These are phyloP conservation scores for Arthrobotrys sinensis DNA, from an alignment of 2,329 filamentous ascomycete species.

Conservation along the genomic window DNA sequence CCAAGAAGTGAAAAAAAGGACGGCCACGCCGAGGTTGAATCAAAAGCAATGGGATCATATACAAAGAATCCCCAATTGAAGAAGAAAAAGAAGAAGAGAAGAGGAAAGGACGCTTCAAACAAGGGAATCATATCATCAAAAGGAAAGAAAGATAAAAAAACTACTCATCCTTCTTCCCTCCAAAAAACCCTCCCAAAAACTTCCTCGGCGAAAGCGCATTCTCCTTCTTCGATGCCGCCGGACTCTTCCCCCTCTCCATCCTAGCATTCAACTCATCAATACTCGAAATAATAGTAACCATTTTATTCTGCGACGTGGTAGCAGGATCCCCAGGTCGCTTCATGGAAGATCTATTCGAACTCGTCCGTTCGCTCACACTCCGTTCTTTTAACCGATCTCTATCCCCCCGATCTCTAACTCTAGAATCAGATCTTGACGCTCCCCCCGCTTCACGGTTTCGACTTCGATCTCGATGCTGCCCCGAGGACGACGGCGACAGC, in stretches of 20 bases:
- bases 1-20: too few relatives aligned
- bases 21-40: too few relatives aligned
- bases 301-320: slow-evolving; percentile 46
- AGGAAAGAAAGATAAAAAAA: slow-evolving; percentile 14
- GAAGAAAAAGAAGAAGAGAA: slow-evolving; percentile 7
- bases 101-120: background rate
- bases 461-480: slow-evolving; percentile 49
- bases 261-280: slow-evolving; percentile 58
- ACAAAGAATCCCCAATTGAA: too few relatives aligned
- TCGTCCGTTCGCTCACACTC: slow-evolving; percentile 42
- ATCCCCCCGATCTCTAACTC: slow-evolving; percentile 29
- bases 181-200: slow-evolving; percentile 58
- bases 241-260: slow-evolving; percentile 58
- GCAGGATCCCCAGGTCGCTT: slow-evolving; percentile 35
- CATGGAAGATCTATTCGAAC: slow-evolving; percentile 41
- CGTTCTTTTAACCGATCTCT: slow-evolving; percentile 34
- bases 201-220: slow-evolving; percentile 58
- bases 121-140: slow-evolving; percentile 12
- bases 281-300: slow-evolving; percentile 54
- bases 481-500: slow-evolving; percentile 31
- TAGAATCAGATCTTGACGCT: slow-evolving; percentile 33
- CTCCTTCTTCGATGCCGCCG: slow-evolving; percentile 50
- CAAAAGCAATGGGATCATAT: too few relatives aligned
- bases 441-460: slow-evolving; percentile 36
- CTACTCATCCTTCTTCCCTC: slow-evolving; percentile 51